Base-by-base conservation (phyloP, 352 stramenopile genomes). In the Pythium coloratum region DNA sequence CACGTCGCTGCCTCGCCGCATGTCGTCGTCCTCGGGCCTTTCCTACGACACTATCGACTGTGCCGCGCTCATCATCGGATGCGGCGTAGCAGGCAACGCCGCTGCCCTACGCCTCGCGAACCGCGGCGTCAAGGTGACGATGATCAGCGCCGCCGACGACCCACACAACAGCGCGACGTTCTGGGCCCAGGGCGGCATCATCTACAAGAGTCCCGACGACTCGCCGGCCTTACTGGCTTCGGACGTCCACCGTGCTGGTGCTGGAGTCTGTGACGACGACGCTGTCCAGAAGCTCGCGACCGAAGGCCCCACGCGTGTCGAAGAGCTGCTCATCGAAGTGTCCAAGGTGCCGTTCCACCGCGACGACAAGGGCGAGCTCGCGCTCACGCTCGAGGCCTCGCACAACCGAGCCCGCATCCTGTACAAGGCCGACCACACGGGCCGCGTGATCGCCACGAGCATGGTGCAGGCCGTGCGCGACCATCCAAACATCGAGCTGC, bases 161-260 rank as follows among this genome's bases (percentile, higher is more conserved):
- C 76, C 78, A 18, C 78, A 87, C 67, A 86, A 98, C 73, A 98
- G 93, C 71, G 98, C 98, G 59, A 98, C 89, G 1, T 98, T 95
- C 70, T 99, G 93, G 79, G 96, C 96, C 3, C 96, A 99, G 67
- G 96, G 96, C 26, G 96, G 96, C 3, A 98, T 99, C 66, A 98
- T 99, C 64, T 99, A 98, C 80, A 92, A 93, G 67, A 80, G 83
- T 33, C 69, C 84, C 28, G 86, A 96, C 64, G 95, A 98, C 72
- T 86, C 89, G 26, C 88, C 92, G 0, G 75, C 86, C 7, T 73
- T 92, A 51, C 72, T 98, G 20, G 92, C 94, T 1, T 81, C 86
- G 0, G 94, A 98, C 67, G 93, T 98, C 20, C 86, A 97, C 65
- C 76, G 83, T 28, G 91, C 93, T 20, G 93, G 93, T 30, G 93